Conservation (phyloP, 495 filamentous ascomycete genomes). For the Penicillium verhagenii region DNA sequence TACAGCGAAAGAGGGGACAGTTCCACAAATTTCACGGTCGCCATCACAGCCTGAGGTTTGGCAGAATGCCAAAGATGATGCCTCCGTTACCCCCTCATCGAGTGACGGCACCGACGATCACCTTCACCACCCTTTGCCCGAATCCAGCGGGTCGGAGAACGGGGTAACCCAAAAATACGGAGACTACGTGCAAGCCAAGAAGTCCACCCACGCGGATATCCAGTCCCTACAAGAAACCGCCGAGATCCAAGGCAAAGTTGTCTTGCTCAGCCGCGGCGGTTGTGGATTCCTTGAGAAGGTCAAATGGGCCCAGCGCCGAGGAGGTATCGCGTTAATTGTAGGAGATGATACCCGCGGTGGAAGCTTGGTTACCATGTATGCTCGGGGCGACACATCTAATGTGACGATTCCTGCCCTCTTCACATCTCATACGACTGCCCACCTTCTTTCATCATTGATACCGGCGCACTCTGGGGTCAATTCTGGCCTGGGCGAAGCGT, state of each 20-base stretch:
- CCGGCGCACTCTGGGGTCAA: conserved; percentile 64
- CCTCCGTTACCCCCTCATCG: conserved; percentile 27
- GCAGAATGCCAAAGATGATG: conserved; percentile 21
- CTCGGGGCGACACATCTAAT: conserved; percentile 89
- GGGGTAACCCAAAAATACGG: conserved; percentile 36
- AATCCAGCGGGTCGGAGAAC: conserved; percentile 37
- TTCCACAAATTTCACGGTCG: conserved; percentile 22
- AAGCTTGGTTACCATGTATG: conserved; percentile 92
- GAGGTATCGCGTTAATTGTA: conserved; percentile 86
- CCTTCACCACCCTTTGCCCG: conserved; percentile 66
- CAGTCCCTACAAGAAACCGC: conserved; percentile 92
- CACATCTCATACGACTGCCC: conserved; percentile 91
- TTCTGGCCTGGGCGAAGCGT: conserved; percentile 50
- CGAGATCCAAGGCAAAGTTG: conserved; percentile 91
- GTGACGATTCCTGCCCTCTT: conserved; percentile 92
- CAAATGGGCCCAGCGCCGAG: conserved; percentile 91
- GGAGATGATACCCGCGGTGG: conserved; percentile 89
- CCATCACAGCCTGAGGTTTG: conserved; percentile 28
- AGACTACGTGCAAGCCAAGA: conserved; percentile 43
- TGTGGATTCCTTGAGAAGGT: conserved; percentile 98
- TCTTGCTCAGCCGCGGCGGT: conserved; percentile 84
- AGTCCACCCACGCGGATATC: conserved; percentile 78
- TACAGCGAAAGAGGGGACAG: conserved; percentile 20
- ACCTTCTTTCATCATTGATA: conserved; percentile 86
- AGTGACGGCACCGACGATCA: conserved; percentile 93